phyloP scores from a whole-genome alignment of 2,329 filamentous ascomycete species.

The Claviceps pazoutovae region DNA sequence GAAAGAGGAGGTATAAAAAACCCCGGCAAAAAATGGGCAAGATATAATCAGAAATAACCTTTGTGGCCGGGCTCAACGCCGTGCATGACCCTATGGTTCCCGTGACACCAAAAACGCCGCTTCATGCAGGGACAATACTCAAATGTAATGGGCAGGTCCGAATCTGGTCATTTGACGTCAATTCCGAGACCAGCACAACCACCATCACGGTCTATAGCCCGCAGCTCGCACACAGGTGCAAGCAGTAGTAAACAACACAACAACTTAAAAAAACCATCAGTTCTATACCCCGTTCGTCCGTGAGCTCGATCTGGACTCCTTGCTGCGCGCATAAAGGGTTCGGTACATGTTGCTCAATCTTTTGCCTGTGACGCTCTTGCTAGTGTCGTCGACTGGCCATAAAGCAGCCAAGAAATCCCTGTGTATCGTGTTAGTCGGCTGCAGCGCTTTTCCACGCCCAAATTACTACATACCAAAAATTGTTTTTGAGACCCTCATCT shows the following conservation, averaged over 20 bases:
- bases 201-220: neutral
- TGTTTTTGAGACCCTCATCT: constrained; percentile 30
- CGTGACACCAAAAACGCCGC: constrained; percentile 12
- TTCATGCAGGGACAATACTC: constrained; percentile 13
- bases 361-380: constrained; percentile 28
- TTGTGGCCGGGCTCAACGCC: constrained; percentile 7
- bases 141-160: neutral
- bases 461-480: constrained; percentile 31
- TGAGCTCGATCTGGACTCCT: constrained; percentile 15
- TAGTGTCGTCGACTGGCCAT: constrained; percentile 32
- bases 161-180: neutral
- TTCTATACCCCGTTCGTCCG: constrained; percentile 18
- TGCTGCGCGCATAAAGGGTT: constrained; percentile 22
- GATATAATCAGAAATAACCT: neutral
- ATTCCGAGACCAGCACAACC: neutral
- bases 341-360: constrained; percentile 31
- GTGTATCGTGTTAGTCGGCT: constrained; percentile 10
- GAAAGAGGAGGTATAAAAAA: neutral
- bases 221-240: neutral
- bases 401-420: constrained; percentile 32
- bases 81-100: constrained; percentile 9
- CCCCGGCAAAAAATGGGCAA: neutral
- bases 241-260: neutral
- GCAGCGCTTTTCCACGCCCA: neutral
- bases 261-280: neutral